Conservation (phyloP, 257 asterid species). For the Capsicum rhomboideum region DNA sequence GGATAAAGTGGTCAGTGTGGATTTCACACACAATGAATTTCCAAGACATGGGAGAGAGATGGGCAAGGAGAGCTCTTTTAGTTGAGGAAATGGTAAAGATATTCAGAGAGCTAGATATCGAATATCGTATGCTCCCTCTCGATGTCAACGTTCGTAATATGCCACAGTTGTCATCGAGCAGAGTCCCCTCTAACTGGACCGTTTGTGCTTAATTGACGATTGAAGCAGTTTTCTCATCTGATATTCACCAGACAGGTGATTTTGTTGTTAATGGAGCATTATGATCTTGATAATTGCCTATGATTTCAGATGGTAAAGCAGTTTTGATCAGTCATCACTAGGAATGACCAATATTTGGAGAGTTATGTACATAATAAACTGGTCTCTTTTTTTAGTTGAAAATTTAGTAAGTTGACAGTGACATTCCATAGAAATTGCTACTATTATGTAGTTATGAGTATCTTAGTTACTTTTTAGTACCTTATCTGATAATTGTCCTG, state of each 20-base stretch:
- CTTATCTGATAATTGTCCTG: not conserved
- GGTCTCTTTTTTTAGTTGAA: not conserved
- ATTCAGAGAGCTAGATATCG: constrained; percentile 73
- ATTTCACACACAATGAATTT: constrained; percentile 65
- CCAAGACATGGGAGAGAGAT: constrained; percentile 94
- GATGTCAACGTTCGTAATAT: constrained; percentile 68
- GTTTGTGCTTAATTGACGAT: constrained; percentile 7
- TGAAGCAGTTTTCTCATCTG: not conserved
- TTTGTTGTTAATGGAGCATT: not conserved
- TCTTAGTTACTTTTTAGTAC: not conserved
- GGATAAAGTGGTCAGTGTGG: constrained; percentile 75
- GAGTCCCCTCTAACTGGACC: constrained; percentile 76
- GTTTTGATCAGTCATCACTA: not conserved
- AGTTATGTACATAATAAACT: not conserved
- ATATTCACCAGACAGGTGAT: not conserved
- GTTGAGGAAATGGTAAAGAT: constrained; percentile 72
- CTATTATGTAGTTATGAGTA: not conserved
- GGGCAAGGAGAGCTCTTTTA: constrained; percentile 57
- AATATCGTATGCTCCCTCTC: constrained; percentile 64
- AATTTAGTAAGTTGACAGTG: not conserved
- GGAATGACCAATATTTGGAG: not conserved
- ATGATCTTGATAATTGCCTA: not conserved
- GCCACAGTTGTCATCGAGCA: constrained; percentile 46
- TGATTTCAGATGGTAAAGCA: not conserved
- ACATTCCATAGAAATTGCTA: not conserved